Evolutionary conservation across 139 green algal species (phyloP).

Genomic region (Chlamydomonas eustigma): DNA sequence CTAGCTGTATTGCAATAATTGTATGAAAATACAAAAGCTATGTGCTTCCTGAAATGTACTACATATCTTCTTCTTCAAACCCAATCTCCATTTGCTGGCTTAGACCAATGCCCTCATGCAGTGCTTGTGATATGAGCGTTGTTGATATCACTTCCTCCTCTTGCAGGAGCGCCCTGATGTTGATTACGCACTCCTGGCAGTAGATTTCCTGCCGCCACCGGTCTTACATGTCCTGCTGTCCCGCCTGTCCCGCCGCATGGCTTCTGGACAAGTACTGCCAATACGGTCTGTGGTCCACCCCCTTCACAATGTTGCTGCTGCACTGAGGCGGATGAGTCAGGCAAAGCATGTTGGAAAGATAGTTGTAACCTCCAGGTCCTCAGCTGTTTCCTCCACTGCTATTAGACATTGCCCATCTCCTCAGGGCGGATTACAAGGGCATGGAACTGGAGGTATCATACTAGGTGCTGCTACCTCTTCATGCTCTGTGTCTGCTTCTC

Average conservation of each 20-base stretch:
- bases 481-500: not conserved
- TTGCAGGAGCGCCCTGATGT: slow-evolving; percentile 68
- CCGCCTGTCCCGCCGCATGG: slow-evolving; percentile 36
- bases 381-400: not conserved
- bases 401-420: not conserved
- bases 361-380: slow-evolving; percentile 41
- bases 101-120: too few species aligned
- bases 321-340: slow-evolving; percentile 55
- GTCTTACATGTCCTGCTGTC: slow-evolving; percentile 39
- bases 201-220: slow-evolving; percentile 73
- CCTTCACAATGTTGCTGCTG: slow-evolving; percentile 22
- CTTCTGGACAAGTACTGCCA: slow-evolving; percentile 37
- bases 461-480: not conserved
- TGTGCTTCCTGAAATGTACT: too few species aligned
- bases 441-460: not conserved
- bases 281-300: slow-evolving; percentile 44
- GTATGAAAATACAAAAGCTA: too few species aligned
- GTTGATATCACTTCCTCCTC: not conserved
- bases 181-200: slow-evolving; percentile 63
- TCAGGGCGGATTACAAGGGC: not conserved
- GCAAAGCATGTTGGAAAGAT: slow-evolving; percentile 81
- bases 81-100: too few species aligned
- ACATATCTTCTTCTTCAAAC: too few species aligned
- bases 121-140: slow-evolving; percentile 16
- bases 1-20: too few species aligned